A percentile compares a stretch with the other conserved stretches of the same genome.
These are phyloP conservation scores for Pugionium dolabratum DNA, from an alignment of 345 rosid species.

Conservation along the genomic window DNA sequence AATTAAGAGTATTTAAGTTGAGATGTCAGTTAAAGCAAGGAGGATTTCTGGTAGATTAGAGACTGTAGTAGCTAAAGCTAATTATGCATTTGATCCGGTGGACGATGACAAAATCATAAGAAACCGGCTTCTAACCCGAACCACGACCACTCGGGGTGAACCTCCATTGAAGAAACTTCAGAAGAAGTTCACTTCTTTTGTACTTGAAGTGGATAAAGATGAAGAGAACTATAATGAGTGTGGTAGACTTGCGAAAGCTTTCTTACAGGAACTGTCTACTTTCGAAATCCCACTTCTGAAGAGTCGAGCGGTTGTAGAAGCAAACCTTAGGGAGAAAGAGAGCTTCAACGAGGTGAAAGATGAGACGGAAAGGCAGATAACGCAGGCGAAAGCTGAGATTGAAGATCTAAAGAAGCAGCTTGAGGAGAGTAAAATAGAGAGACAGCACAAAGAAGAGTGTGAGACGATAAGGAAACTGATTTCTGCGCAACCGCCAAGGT, in stretches of 20 bases:
- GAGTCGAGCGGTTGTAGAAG: conserved; percentile 77
- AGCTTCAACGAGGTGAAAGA: conserved; percentile 76
- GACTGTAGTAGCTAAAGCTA: conserved; percentile 50
- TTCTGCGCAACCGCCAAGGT: conserved; percentile 81
- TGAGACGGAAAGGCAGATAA: conserved; percentile 75
- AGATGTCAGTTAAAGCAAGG: conserved; percentile 79
- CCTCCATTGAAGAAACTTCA: conserved; percentile 95
- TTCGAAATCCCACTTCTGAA: conserved; percentile 95
- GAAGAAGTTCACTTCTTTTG: conserved; percentile 86
- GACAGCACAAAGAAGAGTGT: conserved; percentile 96
- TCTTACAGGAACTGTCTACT: conserved; percentile 80
- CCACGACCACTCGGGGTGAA: conserved; percentile 95
- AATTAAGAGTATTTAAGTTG: conserved; percentile 6
- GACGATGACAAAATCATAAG: conserved; percentile 88
- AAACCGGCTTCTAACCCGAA: conserved; percentile 85
- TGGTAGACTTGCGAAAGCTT: conserved; percentile 68
- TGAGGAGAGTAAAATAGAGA: conserved; percentile 86
- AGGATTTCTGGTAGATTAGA: conserved; percentile 74
- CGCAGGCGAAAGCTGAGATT: conserved; percentile 68
- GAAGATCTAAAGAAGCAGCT: conserved; percentile 88
- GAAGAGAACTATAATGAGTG: conserved; percentile 67
- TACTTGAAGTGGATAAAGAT: conserved; percentile 71
- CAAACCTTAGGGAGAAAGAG: conserved; percentile 82
- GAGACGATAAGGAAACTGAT: conserved; percentile 83
- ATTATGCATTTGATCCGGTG: conserved; percentile 77